Evolutionary conservation across 129 eudicot genomes (phyloP).

Genomic region (Helianthus annuus): HanXRQr2.0-SUNRISE NC_035434.2:123287417-123287916

Average conservation of each 20-base stretch:
- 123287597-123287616: constrained; percentile 28
- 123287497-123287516: constrained; percentile 21
- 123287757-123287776: neutral
- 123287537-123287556: constrained; percentile 31
- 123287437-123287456: too few species aligned
- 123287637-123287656: constrained; percentile 30
- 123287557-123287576: constrained; percentile 15
- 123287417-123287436: too few species aligned
- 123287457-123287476: too few species aligned
- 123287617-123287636: constrained; percentile 29
- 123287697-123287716: neutral
- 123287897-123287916: too few species aligned
- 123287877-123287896: too few species aligned
- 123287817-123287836: constrained; percentile 19
- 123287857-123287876: neutral
- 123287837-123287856: constrained; percentile 8
- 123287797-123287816: neutral
- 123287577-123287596: constrained; percentile 13
- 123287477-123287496: neutral
- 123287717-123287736: neutral
- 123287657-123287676: constrained; percentile 41
- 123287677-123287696: constrained; percentile 21
- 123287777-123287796: constrained; percentile 9
- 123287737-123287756: neutral
- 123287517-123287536: constrained; percentile 16